Percentiles rank a stretch among this genome's conserved stretches.
Conservation (phyloP, 805 yeast genomes). For the Candida ulmi region DNA sequence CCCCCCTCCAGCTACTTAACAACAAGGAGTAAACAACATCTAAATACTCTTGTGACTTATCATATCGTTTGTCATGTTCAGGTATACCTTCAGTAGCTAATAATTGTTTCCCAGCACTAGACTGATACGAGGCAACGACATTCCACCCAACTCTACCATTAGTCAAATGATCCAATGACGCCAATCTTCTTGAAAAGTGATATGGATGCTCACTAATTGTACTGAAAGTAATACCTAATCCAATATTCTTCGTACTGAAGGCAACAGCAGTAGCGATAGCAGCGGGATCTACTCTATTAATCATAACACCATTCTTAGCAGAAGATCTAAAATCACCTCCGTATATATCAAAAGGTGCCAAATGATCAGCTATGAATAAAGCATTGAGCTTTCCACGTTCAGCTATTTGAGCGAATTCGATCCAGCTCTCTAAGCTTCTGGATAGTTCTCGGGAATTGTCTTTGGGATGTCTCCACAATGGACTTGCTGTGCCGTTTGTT, state of each 20-base stretch:
- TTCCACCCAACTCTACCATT: slow-evolving; percentile 40
- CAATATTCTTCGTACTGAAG: slow-evolving; percentile 30
- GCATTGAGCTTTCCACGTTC: slow-evolving; percentile 34
- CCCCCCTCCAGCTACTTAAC: slow-evolving; percentile 33
- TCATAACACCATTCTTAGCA: slow-evolving; percentile 23
- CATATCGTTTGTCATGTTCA: slow-evolving; percentile 32
- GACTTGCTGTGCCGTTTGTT: background rate
- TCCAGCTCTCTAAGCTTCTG: slow-evolving; percentile 21
- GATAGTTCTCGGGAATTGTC: background rate
- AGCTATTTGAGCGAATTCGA: slow-evolving; percentile 28
- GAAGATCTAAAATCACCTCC: slow-evolving; percentile 18
- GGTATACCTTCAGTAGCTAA: slow-evolving; percentile 29
- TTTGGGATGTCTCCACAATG: background rate
- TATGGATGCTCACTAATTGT: slow-evolving; percentile 37
- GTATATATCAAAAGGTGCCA: slow-evolving; percentile 35
- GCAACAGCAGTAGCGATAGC: slow-evolving; percentile 36
- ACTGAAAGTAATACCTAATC: too few species aligned
- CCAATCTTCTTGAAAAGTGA: slow-evolving; percentile 32
- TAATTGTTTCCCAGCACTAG: slow-evolving; percentile 32
- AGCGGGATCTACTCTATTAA: slow-evolving; percentile 35
- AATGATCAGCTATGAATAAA: slow-evolving; percentile 34
- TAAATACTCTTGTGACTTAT: slow-evolving; percentile 33
- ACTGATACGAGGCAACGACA: slow-evolving; percentile 34
- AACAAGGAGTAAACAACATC: slow-evolving; percentile 31
- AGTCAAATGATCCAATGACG: slow-evolving; percentile 36